Base-by-base conservation (phyloP, 495 filamentous ascomycete species). In the Xylaria acuta region DNA sequence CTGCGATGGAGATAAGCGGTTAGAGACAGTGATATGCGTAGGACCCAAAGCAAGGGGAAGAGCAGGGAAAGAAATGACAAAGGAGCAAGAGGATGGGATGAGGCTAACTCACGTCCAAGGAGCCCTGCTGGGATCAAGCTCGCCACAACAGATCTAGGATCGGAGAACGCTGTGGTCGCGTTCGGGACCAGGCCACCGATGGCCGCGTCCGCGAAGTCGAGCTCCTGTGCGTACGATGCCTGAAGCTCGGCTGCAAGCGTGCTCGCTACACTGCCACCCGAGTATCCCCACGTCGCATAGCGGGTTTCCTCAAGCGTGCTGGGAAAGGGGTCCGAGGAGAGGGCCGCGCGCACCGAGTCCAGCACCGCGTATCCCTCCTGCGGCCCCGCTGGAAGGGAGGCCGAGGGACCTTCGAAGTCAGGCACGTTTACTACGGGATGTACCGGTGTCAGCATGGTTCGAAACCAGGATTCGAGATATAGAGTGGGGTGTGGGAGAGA, bases 271-370 rank as follows among this genome's bases (percentile, higher is more conserved):
- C 36, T 43, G 3, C 60, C 60, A 7, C 38, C 38, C 11, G 25
- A 34, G 60, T 64, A 64, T 20, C 60, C 60, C 60, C 60, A 64
- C 36, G 43, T 41, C 12, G 60, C 60, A 18, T 36, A 34, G 22
- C 36, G 36, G 9, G 60, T 45, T 0, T 69, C 69, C 11, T 64
- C 60, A 9, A 30, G 22, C 36, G 22, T 34, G 12, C 67, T 60
- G 0, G 74, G 73, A 14, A 66, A 45, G 14, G 41, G 67, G 20
- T 54, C 53, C 8, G 59, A 53, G 41, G 74, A 73, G 11, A 85
- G 58, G 1, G 84, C 81, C 0, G 86, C 85, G 18, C 86, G 83
- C 5, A 87, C 69, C 12, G 82, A 82, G 74, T 90, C 86, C 6
- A 90, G 72, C 14, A 80, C 83, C 4, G 38, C 22, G 22, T 43